Conservation (phyloP, 495 filamentous ascomycete genomes). For the Aspergillus campestris region DNA sequence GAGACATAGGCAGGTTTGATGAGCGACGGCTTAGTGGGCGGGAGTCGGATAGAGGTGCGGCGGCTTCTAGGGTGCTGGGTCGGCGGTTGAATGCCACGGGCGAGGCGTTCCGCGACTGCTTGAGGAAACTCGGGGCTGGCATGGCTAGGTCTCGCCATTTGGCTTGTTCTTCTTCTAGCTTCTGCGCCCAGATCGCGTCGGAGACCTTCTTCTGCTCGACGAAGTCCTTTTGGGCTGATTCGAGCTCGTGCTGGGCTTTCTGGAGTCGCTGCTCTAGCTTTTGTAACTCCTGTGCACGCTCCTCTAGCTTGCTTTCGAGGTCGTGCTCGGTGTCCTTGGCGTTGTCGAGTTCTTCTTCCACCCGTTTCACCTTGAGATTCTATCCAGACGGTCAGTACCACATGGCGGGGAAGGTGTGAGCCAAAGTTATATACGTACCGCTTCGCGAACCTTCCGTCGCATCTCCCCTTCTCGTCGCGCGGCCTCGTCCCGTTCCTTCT, state of each 20-base stretch:
- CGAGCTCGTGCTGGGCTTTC: constrained; percentile 55
- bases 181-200: constrained; percentile 52
- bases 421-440: constrained; percentile 42
- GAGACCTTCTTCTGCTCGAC: constrained; percentile 60
- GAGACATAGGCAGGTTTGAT: constrained; percentile 33
- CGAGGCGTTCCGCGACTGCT: constrained; percentile 41
- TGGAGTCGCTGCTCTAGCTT: constrained; percentile 54
- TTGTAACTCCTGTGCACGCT: constrained; percentile 56
- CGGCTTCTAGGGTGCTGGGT: constrained; percentile 34
- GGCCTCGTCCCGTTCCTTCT: constrained; percentile 84
- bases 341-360: constrained; percentile 78
- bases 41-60: constrained; percentile 24
- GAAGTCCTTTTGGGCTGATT: constrained; percentile 51
- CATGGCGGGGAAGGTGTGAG: not conserved
- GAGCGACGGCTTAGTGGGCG: constrained; percentile 41
- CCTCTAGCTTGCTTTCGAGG: constrained; percentile 47
- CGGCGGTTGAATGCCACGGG: constrained; percentile 39
- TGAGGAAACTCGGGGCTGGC: constrained; percentile 26
- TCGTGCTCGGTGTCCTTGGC: constrained; percentile 55
- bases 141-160: constrained; percentile 61
- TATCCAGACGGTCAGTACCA: constrained; percentile 22
- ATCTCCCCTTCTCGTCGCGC: constrained; percentile 76
- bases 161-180: constrained; percentile 62
- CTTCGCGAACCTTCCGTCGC: constrained; percentile 76
- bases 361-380: constrained; percentile 64